A percentile compares a stretch with the other conserved stretches of the same genome.
These are phyloP conservation scores for Debaryomyces psychrophilus DNA, from an alignment of 1,139 yeast genomes.

Conservation along the genomic window DNA sequence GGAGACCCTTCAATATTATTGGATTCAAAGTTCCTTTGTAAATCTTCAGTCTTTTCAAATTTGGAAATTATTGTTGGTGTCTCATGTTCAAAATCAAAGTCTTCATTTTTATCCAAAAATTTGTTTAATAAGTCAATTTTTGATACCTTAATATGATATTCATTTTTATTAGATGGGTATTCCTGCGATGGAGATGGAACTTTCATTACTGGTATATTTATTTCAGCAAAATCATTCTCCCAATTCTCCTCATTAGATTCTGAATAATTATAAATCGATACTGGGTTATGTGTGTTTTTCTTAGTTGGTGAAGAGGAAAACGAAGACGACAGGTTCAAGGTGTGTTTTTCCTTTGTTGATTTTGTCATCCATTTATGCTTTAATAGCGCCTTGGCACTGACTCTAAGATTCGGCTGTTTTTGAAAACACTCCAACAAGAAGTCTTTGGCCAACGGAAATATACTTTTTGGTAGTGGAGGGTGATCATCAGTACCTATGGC, in stretches of 20 bases:
- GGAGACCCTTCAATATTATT: constrained; percentile 3
- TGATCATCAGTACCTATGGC: constrained; percentile 87
- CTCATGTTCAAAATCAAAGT: constrained; percentile 19
- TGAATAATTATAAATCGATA: constrained; percentile 29
- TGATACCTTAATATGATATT: constrained; percentile 16
- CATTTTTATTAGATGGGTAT: constrained; percentile 8
- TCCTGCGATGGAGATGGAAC: background rate
- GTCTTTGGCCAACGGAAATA: constrained; percentile 58
- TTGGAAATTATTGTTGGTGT: constrained; percentile 9
- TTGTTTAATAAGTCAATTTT: constrained; percentile 35
- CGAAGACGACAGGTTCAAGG: background rate
- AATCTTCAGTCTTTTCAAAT: constrained; percentile 1
- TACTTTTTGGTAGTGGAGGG: constrained; percentile 72
- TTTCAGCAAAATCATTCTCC: constrained; percentile 38
- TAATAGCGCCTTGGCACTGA: constrained; percentile 57
- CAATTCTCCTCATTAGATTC: constrained; percentile 39
- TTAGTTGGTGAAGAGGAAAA: background rate
- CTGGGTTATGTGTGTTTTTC: background rate
- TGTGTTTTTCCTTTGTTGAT: constrained; percentile 5
- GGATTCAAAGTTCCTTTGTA: background rate
- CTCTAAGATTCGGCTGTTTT: constrained; percentile 66
- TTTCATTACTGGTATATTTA: constrained; percentile 17
- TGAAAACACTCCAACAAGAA: constrained; percentile 79
- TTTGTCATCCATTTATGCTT: constrained; percentile 65
- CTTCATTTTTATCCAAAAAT: constrained; percentile 33